These are phyloP conservation scores for Paspalum notatum DNA, from an alignment of 176 grass and related monocot species.

Conservation along the genomic window DNA sequence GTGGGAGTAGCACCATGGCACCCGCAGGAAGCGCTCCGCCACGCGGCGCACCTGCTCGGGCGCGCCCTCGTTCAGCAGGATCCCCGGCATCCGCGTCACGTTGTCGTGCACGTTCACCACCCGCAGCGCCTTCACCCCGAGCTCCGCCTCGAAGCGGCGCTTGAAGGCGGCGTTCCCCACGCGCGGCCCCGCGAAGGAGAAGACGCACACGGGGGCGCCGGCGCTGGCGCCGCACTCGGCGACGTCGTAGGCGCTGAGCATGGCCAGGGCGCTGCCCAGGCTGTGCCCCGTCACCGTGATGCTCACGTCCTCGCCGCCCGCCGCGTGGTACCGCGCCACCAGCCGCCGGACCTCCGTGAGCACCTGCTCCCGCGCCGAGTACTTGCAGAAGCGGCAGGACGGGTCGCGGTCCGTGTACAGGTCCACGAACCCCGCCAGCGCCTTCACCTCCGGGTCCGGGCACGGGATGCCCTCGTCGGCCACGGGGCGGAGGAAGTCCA, in stretches of 20 bases:
- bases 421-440: constrained; percentile 72
- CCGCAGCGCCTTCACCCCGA: constrained; percentile 75
- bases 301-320: constrained; percentile 78
- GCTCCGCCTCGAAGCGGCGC: constrained; percentile 63
- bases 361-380: constrained; percentile 84
- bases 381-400: constrained; percentile 88
- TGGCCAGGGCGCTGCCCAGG: constrained; percentile 82
- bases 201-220: constrained; percentile 54
- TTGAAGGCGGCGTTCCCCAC: constrained; percentile 77
- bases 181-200: constrained; percentile 76
- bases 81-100: constrained; percentile 76
- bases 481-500: constrained; percentile 73
- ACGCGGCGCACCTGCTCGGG: constrained; percentile 49
- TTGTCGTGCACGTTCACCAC: constrained; percentile 87
- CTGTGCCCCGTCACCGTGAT: constrained; percentile 78
- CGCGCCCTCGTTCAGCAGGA: constrained; percentile 77
- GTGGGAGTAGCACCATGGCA: constrained; percentile 85
- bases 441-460: constrained; percentile 66
- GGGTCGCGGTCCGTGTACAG: constrained; percentile 85
- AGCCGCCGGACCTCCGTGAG: constrained; percentile 72
- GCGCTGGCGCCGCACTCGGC: constrained; percentile 61
- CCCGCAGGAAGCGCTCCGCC: constrained; percentile 46
- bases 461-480: constrained; percentile 68
- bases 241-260: constrained; percentile 77
- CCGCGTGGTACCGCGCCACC: constrained; percentile 36